phyloP scores from a whole-genome alignment of 306 rosid species.

The Citrullus amarus region DNA sequence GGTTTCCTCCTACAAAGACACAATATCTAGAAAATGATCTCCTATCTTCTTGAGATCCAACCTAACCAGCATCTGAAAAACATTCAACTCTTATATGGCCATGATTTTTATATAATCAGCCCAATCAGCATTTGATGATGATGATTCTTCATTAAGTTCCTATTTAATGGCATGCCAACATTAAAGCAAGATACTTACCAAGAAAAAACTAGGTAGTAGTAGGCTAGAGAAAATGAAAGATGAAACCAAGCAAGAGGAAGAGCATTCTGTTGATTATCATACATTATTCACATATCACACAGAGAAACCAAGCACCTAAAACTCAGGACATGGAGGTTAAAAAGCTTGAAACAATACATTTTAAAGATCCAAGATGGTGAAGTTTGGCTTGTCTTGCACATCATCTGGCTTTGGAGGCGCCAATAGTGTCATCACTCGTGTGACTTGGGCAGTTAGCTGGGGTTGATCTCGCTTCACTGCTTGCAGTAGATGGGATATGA shows the following conservation, averaged over 20 bases:
- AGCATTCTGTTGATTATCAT: not conserved
- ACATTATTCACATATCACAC: conserved; percentile 2
- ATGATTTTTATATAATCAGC: too few species aligned
- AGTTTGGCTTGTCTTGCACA: conserved; percentile 30
- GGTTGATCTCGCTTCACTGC: conserved; percentile 22
- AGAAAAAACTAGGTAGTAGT: not conserved
- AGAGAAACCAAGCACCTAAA: not conserved
- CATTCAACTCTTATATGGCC: too few species aligned
- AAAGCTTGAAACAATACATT: not conserved
- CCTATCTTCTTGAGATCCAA: too few species aligned
- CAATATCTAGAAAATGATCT: too few species aligned
- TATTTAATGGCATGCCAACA: not conserved
- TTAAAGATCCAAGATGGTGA: conserved; percentile 18
- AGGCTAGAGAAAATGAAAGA: not conserved
- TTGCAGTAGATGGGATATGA: conserved; percentile 31
- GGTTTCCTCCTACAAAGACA: too few species aligned
- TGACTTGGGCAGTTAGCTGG: conserved; percentile 5
- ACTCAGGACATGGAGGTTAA: not conserved
- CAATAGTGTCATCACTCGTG: conserved; percentile 25
- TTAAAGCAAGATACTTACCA: not conserved
- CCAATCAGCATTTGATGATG: not conserved
- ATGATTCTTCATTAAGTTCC: not conserved
- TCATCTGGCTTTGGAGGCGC: conserved; percentile 61
- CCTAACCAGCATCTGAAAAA: too few species aligned
- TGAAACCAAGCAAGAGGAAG: not conserved